Conservation (phyloP, 129 eudicot species). For the Flaveria bidentis region DNA sequence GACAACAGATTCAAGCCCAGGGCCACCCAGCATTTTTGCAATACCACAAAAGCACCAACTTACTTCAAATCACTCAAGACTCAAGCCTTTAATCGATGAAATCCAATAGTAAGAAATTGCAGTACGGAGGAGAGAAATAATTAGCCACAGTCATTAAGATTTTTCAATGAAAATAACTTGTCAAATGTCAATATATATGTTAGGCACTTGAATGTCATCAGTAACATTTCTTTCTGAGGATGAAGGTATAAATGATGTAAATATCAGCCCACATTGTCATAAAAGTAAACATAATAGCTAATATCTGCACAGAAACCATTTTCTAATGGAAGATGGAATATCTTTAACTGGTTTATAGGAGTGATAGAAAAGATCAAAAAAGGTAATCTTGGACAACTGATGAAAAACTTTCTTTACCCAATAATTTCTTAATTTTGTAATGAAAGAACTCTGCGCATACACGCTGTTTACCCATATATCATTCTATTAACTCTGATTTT, state of each 20-base stretch:
- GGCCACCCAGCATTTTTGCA: constrained; percentile 44
- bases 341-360: not conserved
- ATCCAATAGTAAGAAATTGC: not conserved
- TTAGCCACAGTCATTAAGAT: not conserved
- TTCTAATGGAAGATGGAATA: not conserved
- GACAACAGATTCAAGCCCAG: constrained; percentile 57
- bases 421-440: not conserved
- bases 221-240: not conserved
- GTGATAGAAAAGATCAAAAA: not conserved
- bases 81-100: constrained; percentile 12
- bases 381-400: not conserved
- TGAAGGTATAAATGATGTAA: not conserved
- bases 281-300: too few relatives aligned
- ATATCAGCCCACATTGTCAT: not conserved
- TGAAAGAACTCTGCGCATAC: not conserved
- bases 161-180: not conserved
- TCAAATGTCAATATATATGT: not conserved
- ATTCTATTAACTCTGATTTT: not conserved
- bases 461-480: not conserved
- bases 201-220: not conserved
- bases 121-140: not conserved
- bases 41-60: constrained; percentile 17
- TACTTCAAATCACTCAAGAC: constrained; percentile 2
- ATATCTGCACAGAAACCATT: not conserved
- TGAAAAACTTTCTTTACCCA: not conserved